A percentile compares a stretch with the other conserved stretches of the same genome.
Conservation (phyloP, 23 red algal species). For the Gracilariopsis chorda region DNA sequence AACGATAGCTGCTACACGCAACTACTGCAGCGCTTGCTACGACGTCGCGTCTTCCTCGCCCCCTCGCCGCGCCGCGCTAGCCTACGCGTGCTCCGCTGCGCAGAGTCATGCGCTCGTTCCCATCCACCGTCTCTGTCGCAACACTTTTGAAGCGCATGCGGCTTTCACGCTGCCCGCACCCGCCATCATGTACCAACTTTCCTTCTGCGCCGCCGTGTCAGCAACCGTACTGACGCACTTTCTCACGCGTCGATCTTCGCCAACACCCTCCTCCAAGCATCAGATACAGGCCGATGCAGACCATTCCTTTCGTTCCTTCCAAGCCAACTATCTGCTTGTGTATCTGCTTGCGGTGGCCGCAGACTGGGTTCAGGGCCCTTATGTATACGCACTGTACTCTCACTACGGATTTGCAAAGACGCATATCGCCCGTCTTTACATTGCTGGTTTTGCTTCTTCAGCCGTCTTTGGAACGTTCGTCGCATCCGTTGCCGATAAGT, state of each 20-base stretch:
- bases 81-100: no score
- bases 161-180: no score
- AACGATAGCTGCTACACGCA: no score
- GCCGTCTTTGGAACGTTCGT: conserved; percentile 82
- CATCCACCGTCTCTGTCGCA: no score
- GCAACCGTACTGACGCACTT: neutral
- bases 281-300: neutral
- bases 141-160: no score
- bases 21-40: no score
- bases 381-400: conserved; percentile 91
- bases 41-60: no score
- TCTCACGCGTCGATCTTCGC: neutral
- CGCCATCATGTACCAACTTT: neutral
- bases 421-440: conserved; percentile 71
- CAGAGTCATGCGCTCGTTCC: no score
- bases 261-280: neutral
- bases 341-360: conserved; percentile 79
- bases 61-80: no score
- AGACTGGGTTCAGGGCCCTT: conserved; percentile 93
- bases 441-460: conserved; percentile 81
- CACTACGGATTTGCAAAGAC: conserved; percentile 77
- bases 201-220: neutral
- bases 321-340: conserved; percentile 69
- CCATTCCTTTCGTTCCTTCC: conserved; percentile 45
- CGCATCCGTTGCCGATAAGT: conserved; percentile 78